phyloP scores from a whole-genome alignment of 768 basidiomycete species.

The Termitomyces sp. region DNA sequence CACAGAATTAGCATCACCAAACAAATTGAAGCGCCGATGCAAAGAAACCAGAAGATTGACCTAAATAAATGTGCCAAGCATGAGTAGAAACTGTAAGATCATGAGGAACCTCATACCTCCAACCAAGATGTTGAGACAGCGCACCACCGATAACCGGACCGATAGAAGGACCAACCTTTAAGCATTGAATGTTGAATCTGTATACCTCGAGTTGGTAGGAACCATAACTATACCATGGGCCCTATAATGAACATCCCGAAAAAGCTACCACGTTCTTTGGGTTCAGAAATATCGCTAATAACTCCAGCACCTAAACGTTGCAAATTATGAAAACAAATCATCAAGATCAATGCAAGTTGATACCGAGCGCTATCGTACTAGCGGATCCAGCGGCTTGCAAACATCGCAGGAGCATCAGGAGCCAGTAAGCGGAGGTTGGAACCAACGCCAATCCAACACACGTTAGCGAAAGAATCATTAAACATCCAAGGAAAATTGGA shows the following conservation, averaged over 20 bases:
- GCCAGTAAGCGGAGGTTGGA: conserved; percentile 62
- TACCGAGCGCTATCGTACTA: conserved; percentile 71
- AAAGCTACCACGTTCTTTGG: conserved; percentile 69
- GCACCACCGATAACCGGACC: conserved; percentile 59
- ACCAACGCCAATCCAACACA: conserved; percentile 56
- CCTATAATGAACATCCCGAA: conserved; percentile 63
- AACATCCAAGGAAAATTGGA: conserved; percentile 55
- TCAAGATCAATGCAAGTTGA: neutral
- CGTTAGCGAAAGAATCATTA: conserved; percentile 55
- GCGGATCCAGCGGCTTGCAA: conserved; percentile 77
- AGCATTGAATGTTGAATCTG: conserved; percentile 6
- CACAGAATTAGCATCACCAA: conserved; percentile 44
- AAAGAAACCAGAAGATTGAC: conserved; percentile 61
- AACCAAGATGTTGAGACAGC: conserved; percentile 52
- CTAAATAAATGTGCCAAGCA: conserved; percentile 17
- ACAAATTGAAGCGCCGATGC: conserved; percentile 40
- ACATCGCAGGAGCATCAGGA: conserved; percentile 74
- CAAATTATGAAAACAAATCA: neutral
- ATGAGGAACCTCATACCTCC: conserved; percentile 38
- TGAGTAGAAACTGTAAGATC: neutral
- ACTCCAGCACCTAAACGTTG: conserved; percentile 55
- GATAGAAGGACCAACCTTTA: conserved; percentile 52
- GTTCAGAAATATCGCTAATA: conserved; percentile 71
- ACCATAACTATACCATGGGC: conserved; percentile 41
- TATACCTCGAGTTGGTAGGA: neutral